A percentile compares a stretch with the other conserved stretches of the same genome.
These are phyloP conservation scores for Pseudocercospora macadamiae DNA, from an alignment of 2,329 filamentous ascomycete genomes.

Conservation along the genomic window DNA sequence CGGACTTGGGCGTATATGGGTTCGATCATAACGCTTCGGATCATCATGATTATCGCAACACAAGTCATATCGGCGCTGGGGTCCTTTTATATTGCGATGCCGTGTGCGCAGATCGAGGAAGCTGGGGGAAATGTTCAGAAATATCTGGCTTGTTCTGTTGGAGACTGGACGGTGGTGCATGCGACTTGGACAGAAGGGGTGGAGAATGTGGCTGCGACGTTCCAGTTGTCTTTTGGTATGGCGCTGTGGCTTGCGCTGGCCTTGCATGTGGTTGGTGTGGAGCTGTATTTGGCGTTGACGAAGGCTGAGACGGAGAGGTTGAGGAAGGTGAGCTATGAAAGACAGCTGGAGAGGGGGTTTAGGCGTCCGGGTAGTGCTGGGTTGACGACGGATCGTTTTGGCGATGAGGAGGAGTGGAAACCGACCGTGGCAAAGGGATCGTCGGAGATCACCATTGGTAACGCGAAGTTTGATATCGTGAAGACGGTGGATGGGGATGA, in stretches of 20 bases:
- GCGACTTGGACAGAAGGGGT: constrained; percentile 26
- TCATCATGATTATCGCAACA: constrained; percentile 52
- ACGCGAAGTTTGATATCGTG: not conserved
- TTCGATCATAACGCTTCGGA: constrained; percentile 56
- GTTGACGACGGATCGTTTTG: constrained; percentile 46
- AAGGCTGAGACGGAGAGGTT: constrained; percentile 58
- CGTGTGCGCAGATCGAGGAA: constrained; percentile 55
- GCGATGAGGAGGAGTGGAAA: constrained; percentile 24
- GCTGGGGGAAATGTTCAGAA: constrained; percentile 24
- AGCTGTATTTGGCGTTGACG: constrained; percentile 55
- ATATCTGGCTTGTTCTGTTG: constrained; percentile 53
- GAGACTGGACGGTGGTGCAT: constrained; percentile 36
- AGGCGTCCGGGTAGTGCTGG: constrained; percentile 54
- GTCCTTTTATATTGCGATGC: constrained; percentile 42
- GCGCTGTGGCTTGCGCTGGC: constrained; percentile 57
- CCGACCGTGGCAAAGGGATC: not conserved
- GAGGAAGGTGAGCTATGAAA: constrained; percentile 59
- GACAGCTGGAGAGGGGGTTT: constrained; percentile 59
- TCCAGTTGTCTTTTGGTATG: constrained; percentile 56
- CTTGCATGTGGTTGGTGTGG: constrained; percentile 52
- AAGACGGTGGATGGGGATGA: not conserved
- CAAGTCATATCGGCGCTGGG: constrained; percentile 42
- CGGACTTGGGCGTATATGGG: constrained; percentile 44
- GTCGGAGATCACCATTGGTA: not conserved
- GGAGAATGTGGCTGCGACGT: constrained; percentile 44